Percentiles rank a stretch among this genome's conserved stretches.
Conservation (phyloP, 1,284 basidiomycete genomes). For the Farysia itapuensis region DNA sequence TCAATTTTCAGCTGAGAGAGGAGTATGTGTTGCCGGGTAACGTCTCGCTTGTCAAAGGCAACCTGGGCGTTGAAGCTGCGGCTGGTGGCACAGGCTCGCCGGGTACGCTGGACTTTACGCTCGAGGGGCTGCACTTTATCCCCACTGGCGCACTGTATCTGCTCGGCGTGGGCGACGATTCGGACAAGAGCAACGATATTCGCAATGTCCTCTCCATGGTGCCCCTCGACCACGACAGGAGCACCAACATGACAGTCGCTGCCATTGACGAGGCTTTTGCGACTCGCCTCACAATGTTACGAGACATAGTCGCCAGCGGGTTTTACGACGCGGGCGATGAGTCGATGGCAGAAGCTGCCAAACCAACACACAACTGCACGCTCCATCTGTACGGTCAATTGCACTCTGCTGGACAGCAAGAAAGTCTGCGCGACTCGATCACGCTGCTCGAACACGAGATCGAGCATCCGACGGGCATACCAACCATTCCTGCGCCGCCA, state of each 20-base stretch:
- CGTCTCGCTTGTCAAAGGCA: slow-evolving; percentile 32
- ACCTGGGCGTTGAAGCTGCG: slow-evolving; percentile 12
- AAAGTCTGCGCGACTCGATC: slow-evolving; percentile 20
- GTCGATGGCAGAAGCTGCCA: not conserved
- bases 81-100: not conserved
- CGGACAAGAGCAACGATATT: slow-evolving; percentile 12
- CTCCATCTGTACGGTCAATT: slow-evolving; percentile 57
- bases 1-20: slow-evolving; percentile 22
- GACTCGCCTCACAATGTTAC: slow-evolving; percentile 39
- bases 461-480: slow-evolving; percentile 45
- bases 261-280: slow-evolving; percentile 49
- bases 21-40: slow-evolving; percentile 23
- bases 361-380: slow-evolving; percentile 44
- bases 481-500: slow-evolving; percentile 27
- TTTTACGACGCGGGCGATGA: slow-evolving; percentile 11
- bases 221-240: slow-evolving; percentile 10
- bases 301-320: slow-evolving; percentile 26
- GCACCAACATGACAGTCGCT: slow-evolving; percentile 30
- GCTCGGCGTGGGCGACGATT: slow-evolving; percentile 9
- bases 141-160: slow-evolving; percentile 23
- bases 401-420: slow-evolving; percentile 27
- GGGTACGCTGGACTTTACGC: slow-evolving; percentile 33
- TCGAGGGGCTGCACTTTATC: slow-evolving; percentile 41
- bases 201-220: slow-evolving; percentile 17
- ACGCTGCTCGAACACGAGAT: slow-evolving; percentile 51